A percentile compares a stretch with the other conserved stretches of the same genome.
These are phyloP conservation scores for Leccinum pallidistipes DNA, from an alignment of 1,284 basidiomycete genomes.

Conservation along the genomic window DNA sequence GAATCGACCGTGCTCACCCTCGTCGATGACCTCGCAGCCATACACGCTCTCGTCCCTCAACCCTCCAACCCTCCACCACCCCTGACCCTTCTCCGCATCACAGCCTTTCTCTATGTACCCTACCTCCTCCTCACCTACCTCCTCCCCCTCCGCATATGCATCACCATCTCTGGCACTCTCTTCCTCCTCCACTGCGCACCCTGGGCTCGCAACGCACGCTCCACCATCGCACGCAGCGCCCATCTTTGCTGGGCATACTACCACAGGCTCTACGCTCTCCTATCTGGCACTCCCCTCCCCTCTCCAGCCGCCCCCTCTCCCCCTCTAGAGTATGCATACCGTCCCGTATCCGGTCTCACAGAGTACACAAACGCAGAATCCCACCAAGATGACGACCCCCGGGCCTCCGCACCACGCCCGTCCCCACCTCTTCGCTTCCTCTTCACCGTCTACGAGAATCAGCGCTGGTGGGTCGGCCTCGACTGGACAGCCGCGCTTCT, in stretches of 20 bases:
- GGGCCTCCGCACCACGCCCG: conserved; percentile 19
- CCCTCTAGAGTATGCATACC: conserved; percentile 38
- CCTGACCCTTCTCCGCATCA: conserved; percentile 45
- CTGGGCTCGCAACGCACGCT: conserved; percentile 56
- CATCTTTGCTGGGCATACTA: conserved; percentile 63
- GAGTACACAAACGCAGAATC: conserved; percentile 34
- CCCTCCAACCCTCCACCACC: conserved; percentile 37
- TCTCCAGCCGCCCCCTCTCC: conserved; percentile 35
- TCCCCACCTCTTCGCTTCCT: conserved; percentile 64
- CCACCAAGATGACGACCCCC: conserved; percentile 11
- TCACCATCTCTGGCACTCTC: conserved; percentile 60
- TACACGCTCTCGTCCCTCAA: conserved; percentile 54
- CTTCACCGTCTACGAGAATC: conserved; percentile 91
- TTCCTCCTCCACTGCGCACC: conserved; percentile 64
- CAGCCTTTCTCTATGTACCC: conserved; percentile 53
- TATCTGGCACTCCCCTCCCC: conserved; percentile 57
- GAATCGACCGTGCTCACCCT: conserved; percentile 61
- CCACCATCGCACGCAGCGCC: conserved; percentile 61
- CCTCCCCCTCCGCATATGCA: conserved; percentile 56
- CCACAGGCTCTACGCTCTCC: conserved; percentile 42
- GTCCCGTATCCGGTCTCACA: conserved; percentile 19
- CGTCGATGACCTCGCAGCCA: conserved; percentile 54
- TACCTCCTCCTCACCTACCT: conserved; percentile 58
- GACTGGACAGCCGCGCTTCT: conserved; percentile 94
- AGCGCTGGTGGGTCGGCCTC: conserved; percentile 90